Percentiles rank a stretch among this genome's conserved stretches.
Evolutionary conservation across 768 basidiomycete species (phyloP).

Genomic region (Neoboletus subvelutipes): DNA sequence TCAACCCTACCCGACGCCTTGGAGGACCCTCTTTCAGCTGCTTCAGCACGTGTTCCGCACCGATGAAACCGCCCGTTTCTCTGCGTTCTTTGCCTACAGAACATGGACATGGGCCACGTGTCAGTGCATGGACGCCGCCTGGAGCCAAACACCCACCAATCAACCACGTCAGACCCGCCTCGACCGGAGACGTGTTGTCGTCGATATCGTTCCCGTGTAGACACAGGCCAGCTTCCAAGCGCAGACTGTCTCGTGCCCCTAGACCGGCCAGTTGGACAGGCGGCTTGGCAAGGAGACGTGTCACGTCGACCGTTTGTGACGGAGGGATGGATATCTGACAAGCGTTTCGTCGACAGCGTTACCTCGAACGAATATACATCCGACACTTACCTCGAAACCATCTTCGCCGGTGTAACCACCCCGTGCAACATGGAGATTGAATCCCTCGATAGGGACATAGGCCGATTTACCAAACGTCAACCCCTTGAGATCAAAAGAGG

Average conservation of each 20-base stretch:
- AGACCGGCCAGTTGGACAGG: slow-evolving; percentile 83
- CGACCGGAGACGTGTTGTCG: slow-evolving; percentile 82
- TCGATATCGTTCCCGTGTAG: slow-evolving; percentile 93
- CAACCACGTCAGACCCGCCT: slow-evolving; percentile 91
- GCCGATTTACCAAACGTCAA: slow-evolving; percentile 89
- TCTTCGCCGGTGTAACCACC: slow-evolving; percentile 99
- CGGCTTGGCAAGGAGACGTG: slow-evolving; percentile 57
- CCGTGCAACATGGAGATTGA: slow-evolving; percentile 77
- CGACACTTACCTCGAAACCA: slow-evolving; percentile 77
- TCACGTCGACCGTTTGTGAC: slow-evolving; percentile 67
- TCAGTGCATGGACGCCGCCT: neutral
- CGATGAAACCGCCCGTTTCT: slow-evolving; percentile 72
- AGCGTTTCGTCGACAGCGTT: neutral
- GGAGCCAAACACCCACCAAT: slow-evolving; percentile 58
- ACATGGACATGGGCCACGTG: slow-evolving; percentile 31
- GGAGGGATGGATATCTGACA: slow-evolving; percentile 86
- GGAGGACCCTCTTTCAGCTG: slow-evolving; percentile 81
- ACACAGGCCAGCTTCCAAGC: slow-evolving; percentile 96
- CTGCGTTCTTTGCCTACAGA: slow-evolving; percentile 76
- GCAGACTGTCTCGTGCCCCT: slow-evolving; percentile 90
- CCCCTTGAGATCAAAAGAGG: slow-evolving; percentile 66
- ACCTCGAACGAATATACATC: neutral
- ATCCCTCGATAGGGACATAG: slow-evolving; percentile 66
- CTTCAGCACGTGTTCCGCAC: slow-evolving; percentile 66
- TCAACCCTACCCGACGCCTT: slow-evolving; percentile 75